phyloP scores from a whole-genome alignment of 495 filamentous ascomycete genomes.

The Podospora australis region DNA sequence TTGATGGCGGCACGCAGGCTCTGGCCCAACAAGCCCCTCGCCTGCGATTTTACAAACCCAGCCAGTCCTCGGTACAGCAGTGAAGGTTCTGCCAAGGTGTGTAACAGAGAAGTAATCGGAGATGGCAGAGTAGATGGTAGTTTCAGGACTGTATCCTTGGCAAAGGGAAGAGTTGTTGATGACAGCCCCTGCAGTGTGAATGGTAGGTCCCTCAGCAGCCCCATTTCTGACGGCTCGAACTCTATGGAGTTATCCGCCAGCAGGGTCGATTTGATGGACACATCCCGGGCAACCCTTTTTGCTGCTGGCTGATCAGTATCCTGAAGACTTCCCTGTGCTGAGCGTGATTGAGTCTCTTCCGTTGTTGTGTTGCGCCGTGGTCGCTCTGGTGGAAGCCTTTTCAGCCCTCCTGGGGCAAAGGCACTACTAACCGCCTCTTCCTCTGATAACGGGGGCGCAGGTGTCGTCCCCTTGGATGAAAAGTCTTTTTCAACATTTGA shows the following conservation, averaged over 20 bases:
- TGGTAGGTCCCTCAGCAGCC: conserved; percentile 82
- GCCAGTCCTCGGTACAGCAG: conserved; percentile 76
- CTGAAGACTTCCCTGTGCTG: too few species aligned
- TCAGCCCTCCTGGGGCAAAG: conserved; percentile 48
- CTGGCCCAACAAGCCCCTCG: conserved; percentile 71
- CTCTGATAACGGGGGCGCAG: conserved; percentile 25
- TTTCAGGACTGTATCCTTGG: conserved; percentile 55
- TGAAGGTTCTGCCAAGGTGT: conserved; percentile 88
- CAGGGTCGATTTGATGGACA: conserved; percentile 45
- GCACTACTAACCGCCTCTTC: conserved; percentile 46
- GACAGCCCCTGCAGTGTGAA: conserved; percentile 93
- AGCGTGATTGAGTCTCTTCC: conserved; percentile 13
- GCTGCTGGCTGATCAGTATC: conserved; percentile 6
- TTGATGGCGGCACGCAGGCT: conserved; percentile 87
- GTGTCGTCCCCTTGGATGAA: conserved; percentile 19
- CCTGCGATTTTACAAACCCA: conserved; percentile 66
- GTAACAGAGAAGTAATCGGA: conserved; percentile 79
- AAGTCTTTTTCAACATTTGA: conserved; percentile 13
- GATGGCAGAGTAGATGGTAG: conserved; percentile 73
- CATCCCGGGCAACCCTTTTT: conserved; percentile 29
- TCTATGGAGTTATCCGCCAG: conserved; percentile 46
- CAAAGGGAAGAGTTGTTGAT: conserved; percentile 74
- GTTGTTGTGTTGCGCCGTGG: conserved; percentile 18
- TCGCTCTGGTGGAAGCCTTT: conserved; percentile 31
- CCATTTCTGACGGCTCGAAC: conserved; percentile 55